Evolutionary conservation across 1,139 yeast genomes (phyloP), one percentile per base, ranked within the genome.

Genomic region (Saccharomyces pastorianus): DNA sequence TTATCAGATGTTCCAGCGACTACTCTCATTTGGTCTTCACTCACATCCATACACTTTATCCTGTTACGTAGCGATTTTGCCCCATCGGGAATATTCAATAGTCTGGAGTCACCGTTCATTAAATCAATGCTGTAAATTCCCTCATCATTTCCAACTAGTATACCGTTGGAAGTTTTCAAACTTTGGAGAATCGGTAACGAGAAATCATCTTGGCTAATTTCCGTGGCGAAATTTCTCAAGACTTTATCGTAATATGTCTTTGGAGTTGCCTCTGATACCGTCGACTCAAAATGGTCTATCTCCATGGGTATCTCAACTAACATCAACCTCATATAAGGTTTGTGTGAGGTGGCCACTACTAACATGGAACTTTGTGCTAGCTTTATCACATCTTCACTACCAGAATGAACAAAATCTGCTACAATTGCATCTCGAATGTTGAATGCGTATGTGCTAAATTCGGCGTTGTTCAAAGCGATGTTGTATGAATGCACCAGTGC

Each of bases 61-160:
- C 42, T 38, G 11, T 7, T 14, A 38, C 42, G 42, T n/a, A 38
- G 23, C 3, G 25, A 6, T 27, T 25, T 49, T 26, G 38, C 17
- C 23, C 14, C 41, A 46, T 26, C 14, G 20, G 56, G 41, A 61
- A 55, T 65, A 60, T 56, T 54, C 28, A 59, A 71, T 51, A 58
- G 54, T 62, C 72, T 68, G 26, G 68, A 72, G 8, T 66, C 69
- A 1, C 77, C 78, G 3, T 66, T 64, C 9, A 61, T 58, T 25
- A 78, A 67, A 63, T 84, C 85, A 8, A 83, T 61, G 0, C 88
- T 93, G n/a, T 84, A 67, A 0, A 72, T 58, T 0, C 95, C 95
- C 61, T 83, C 88, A 61, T 86, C 95, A 7, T 89, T 84, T 50
- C 82, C 76, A 0, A 84, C 75, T 85, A 93, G 82, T 0, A 85